Evolutionary conservation across 352 stramenopile species (phyloP).

Genomic region (Phytophthora sp.): DNA sequence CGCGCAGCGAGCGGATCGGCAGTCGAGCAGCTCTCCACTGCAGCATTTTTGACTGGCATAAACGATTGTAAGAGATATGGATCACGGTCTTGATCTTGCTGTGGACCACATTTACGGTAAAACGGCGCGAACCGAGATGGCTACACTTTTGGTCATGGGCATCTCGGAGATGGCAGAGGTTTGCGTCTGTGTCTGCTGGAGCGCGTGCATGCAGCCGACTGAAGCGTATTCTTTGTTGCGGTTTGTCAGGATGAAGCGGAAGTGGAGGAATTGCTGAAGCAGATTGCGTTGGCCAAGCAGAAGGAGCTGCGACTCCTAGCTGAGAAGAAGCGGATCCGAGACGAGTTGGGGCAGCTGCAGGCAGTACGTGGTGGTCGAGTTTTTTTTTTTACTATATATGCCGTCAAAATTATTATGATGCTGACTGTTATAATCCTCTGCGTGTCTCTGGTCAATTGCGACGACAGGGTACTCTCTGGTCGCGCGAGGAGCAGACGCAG

Average conservation of each 20-base stretch:
- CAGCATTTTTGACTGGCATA: slow-evolving; percentile 36
- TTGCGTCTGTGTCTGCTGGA: not conserved
- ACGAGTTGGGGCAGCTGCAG: slow-evolving; percentile 54
- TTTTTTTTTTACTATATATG: not conserved
- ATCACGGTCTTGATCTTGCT: slow-evolving; percentile 5
- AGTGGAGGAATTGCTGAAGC: slow-evolving; percentile 60
- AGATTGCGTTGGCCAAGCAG: slow-evolving; percentile 64
- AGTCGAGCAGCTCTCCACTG: slow-evolving; percentile 18
- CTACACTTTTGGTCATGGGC: slow-evolving; percentile 18
- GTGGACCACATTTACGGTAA: not conserved
- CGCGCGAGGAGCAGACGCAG: slow-evolving; percentile 50
- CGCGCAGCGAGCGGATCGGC: slow-evolving; percentile 36
- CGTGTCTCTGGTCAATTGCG: not conserved
- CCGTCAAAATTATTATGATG: no score
- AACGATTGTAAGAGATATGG: not conserved
- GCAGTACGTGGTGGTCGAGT: slow-evolving; percentile 34
- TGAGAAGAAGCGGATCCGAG: slow-evolving; percentile 72
- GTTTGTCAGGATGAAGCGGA: slow-evolving; percentile 53
- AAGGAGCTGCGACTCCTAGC: slow-evolving; percentile 66
- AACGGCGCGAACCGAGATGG: slow-evolving; percentile 19
- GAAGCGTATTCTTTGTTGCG: no score
- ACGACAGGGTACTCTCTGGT: slow-evolving; percentile 50
- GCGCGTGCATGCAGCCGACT: not conserved
- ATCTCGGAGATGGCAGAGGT: slow-evolving; percentile 19
- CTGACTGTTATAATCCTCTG: no score